Evolutionary conservation across 805 yeast genomes (phyloP), one percentile per base, ranked within the genome.

Genomic region (Helenozyma baotianmanensis): DNA sequence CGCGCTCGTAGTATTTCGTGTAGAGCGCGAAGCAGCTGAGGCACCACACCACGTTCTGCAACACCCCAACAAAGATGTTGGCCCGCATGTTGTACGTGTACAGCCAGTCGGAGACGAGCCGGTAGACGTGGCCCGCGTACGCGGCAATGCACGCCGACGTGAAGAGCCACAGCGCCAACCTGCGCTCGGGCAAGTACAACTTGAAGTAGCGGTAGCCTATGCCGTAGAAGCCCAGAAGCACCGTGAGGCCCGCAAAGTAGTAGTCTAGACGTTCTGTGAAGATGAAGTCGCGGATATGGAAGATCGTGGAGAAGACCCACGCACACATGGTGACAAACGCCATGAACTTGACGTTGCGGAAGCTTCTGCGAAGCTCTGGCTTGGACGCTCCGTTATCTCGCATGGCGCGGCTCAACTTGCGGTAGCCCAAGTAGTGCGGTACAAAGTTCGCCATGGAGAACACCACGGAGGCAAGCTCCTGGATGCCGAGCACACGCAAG

Each of bases 21-120:
- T 65, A 65, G 16, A 65, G 38, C 10, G 49, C 31, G 38, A 48
- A 65, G 39, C 68, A 62, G 13, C 54, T 39, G 8, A 49, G 32
- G 16, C 42, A 49, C 49, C 64, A 51, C 14, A 54, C 40, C 2
- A 72, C 40, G 54, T 88, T 83, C 48, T 90, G 97, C 4, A 80
- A 40, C 3, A 88, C 36, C 0, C 97, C 98, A 32, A 87, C 72
- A 0, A 72, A 56, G 2, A 92, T 79, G 50, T 92, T 90, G 17
- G 92, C 95, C 43, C 75, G 72, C 97, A 92, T 90, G 60, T 90
- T 90, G 56, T 92, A 92, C 2, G 94, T 80, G 59, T 90, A 90
- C 37, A 87, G 82, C 90, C 96, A 90, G 45, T 81, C 82, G 9
- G 73, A 54, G 10, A 72, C 62, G 21, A 92, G 62, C 39, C 90